A percentile compares a stretch with the other conserved stretches of the same genome.
These are phyloP conservation scores for Ceratobasidium sp. DNA, from an alignment of 1,284 basidiomycete genomes.

Conservation along the genomic window DNA sequence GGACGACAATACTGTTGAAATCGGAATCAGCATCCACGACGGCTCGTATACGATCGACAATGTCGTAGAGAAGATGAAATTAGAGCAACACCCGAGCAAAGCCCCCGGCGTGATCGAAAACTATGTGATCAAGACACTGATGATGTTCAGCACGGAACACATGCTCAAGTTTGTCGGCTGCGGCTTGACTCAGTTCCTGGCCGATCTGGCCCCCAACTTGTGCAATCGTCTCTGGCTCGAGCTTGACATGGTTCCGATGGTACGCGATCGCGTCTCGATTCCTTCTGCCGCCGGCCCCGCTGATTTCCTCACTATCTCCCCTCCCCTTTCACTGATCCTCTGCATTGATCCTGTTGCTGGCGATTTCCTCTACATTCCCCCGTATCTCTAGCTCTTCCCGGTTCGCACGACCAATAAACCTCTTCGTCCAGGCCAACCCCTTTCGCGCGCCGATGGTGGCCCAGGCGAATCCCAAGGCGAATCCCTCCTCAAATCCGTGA, in stretches of 20 bases:
- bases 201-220: constrained; percentile 72
- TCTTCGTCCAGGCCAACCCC: constrained; percentile 55
- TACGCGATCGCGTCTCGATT: constrained; percentile 83
- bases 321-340: too few species aligned
- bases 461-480: constrained; percentile 55
- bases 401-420: constrained; percentile 66
- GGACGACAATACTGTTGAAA: constrained; percentile 71
- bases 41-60: constrained; percentile 85
- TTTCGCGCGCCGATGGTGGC: constrained; percentile 57
- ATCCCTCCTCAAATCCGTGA: constrained; percentile 63
- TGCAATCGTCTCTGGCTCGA: constrained; percentile 83
- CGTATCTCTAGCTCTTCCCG: constrained; percentile 69
- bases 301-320: constrained; percentile 79
- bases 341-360: too few species aligned
- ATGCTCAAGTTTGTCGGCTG: constrained; percentile 84
- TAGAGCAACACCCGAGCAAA: constrained; percentile 56
- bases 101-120: constrained; percentile 68
- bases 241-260: constrained; percentile 80
- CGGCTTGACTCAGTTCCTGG: constrained; percentile 61
- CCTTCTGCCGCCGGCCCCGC: too few species aligned
- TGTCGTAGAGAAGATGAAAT: constrained; percentile 67
- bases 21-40: constrained; percentile 82
- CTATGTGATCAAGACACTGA: constrained; percentile 70
- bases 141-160: constrained; percentile 75
- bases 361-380: constrained; percentile 76